Base-by-base conservation (phyloP, 371 early-diverging fungal genomes). In the Umbelopsis sp. region DNA sequence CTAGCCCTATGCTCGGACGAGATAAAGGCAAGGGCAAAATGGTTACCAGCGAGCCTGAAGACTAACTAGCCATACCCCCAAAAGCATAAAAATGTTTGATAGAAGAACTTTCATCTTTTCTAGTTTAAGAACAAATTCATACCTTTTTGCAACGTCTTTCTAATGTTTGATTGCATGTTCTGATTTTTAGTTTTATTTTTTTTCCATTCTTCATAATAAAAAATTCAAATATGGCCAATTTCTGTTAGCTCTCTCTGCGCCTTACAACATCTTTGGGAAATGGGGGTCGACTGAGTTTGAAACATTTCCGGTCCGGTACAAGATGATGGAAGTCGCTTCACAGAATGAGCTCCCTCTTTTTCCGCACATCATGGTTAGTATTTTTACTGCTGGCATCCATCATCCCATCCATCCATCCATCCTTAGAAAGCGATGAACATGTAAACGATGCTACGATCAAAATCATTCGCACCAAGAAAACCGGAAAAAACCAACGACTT, bases 381-480 rank as follows among this genome's bases (percentile, higher is more conserved):
- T 35, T 35, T 4, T 29, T 18, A 35, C n/a, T 29, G 57, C 57
- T 35, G 10, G 29, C 37, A 51, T 51, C 18, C 57, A 35, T 29
- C 57, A 32, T 29, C 35, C 57, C 35, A 57, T 57, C 57, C 57
- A 57, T 57, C 29, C 57, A 57, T 57, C 57, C 57, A 57, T 57
- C 14, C 3, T 29, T 18, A 35, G 35, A 35, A 57, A 29, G 16
- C 41, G 12, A 12, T 41, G 7, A 41, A 10, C 7, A 10, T 41
- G 41, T 12, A 41, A 10, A 41, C 41, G 41, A 41, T 12, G 41
- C 1, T 41, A 41, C 41, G 41, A 41, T 12, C 41, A 41, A 12
- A 41, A 41, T 2, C 7, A 41, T 41, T 41, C 0, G 41, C 41
- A 41, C 7, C 41, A 41, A 7, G 41, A 41, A 10, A 12, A 41